Conservation (phyloP, 768 basidiomycete species). For the Phylloporus sp. region DNA sequence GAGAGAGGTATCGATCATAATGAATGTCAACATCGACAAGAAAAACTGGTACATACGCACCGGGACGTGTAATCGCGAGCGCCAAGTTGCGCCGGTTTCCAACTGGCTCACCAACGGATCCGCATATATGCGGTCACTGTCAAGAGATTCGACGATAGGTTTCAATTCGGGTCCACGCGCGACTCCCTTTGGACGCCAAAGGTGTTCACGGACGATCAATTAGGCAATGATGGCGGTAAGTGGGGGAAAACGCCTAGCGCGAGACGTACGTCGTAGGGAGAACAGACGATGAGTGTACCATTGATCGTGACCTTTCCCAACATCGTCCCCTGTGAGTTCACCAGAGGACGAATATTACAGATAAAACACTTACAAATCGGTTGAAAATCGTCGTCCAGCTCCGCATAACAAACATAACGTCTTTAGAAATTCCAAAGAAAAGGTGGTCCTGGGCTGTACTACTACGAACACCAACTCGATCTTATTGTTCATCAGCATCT, state of each 20-base stretch:
- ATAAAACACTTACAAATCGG: slow-evolving; percentile 53
- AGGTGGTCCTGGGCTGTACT: too few relatives aligned
- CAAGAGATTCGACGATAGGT: slow-evolving; percentile 54
- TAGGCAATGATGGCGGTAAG: slow-evolving; percentile 79
- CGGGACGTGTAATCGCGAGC: slow-evolving; percentile 71
- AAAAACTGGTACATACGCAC: slow-evolving; percentile 30
- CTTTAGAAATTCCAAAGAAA: slow-evolving; percentile 56
- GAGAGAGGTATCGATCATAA: neutral
- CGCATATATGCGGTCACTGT: slow-evolving; percentile 54
- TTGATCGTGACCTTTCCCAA: slow-evolving; percentile 68
- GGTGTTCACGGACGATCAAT: slow-evolving; percentile 72
- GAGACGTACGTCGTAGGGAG: slow-evolving; percentile 58
- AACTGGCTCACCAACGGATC: slow-evolving; percentile 69
- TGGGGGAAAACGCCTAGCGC: slow-evolving; percentile 80
- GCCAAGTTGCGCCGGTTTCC: slow-evolving; percentile 77
- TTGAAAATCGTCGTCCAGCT: slow-evolving; percentile 83
- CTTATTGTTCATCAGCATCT: too few relatives aligned
- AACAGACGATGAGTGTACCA: slow-evolving; percentile 58
- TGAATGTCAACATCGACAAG: neutral
- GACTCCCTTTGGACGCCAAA: slow-evolving; percentile 68
- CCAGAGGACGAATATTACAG: too few relatives aligned
- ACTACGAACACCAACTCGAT: too few relatives aligned
- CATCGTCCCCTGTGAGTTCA: slow-evolving; percentile 52
- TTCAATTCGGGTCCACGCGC: slow-evolving; percentile 44
- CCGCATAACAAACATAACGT: slow-evolving; percentile 65